phyloP scores from a whole-genome alignment of 225 moss, liverwort and hornwort genomes.

The Marchantia paleacea region DNA sequence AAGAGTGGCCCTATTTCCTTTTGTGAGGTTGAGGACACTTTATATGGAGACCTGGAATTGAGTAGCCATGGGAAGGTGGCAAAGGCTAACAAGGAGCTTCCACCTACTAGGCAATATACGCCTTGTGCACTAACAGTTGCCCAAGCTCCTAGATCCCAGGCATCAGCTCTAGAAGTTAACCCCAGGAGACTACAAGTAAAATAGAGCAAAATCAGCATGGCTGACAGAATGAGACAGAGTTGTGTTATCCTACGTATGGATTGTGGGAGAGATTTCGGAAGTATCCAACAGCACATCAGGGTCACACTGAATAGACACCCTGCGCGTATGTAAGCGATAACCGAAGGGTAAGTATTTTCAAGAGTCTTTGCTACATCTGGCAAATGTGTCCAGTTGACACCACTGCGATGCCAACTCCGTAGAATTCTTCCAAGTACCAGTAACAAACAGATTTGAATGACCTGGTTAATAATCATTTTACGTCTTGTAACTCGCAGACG shows the following conservation, averaged over 20 bases:
- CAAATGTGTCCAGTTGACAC: slow-evolving; percentile 78
- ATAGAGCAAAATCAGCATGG: slow-evolving; percentile 54
- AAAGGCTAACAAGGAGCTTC: slow-evolving; percentile 43
- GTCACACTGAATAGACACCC: slow-evolving; percentile 44
- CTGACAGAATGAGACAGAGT: slow-evolving; percentile 47
- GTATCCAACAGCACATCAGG: slow-evolving; percentile 42
- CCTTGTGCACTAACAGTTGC: slow-evolving; percentile 53
- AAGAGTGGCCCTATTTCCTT: not conserved
- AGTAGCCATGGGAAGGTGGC: slow-evolving; percentile 63
- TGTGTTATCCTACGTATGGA: slow-evolving; percentile 23
- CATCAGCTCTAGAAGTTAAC: slow-evolving; percentile 34
- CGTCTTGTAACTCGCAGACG: not conserved
- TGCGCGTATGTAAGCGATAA: slow-evolving; percentile 38
- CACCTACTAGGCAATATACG: slow-evolving; percentile 58
- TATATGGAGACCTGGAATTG: slow-evolving; percentile 25
- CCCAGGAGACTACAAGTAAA: slow-evolving; percentile 25
- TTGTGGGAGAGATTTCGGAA: slow-evolving; percentile 42
- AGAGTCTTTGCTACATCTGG: slow-evolving; percentile 76
- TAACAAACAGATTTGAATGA: slow-evolving; percentile 42
- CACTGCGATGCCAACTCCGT: slow-evolving; percentile 82
- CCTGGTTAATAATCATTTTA: slow-evolving; percentile 15
- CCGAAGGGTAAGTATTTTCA: slow-evolving; percentile 43
- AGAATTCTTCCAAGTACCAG: slow-evolving; percentile 59
- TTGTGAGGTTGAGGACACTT: not conserved
- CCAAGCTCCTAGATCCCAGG: slow-evolving; percentile 7